Conservation (phyloP, 345 rosid species). For the Pugionium dolabratum region DNA sequence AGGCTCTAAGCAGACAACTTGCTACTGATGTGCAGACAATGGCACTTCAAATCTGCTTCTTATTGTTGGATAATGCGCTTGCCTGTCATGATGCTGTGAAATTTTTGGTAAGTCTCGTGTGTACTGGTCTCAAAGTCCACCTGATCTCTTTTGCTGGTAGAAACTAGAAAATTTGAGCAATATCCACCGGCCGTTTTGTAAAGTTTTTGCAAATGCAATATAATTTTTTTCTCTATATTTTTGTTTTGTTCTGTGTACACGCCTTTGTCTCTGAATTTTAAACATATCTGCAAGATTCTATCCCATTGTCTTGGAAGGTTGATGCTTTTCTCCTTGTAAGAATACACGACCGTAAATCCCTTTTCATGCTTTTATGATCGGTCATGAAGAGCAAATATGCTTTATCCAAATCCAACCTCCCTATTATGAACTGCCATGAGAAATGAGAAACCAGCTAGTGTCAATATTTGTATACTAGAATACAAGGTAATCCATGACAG, state of each 20-base stretch:
- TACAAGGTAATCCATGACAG: neutral
- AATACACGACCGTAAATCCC: neutral
- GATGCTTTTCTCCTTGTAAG: neutral
- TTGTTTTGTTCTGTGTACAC: neutral
- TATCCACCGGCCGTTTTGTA: neutral
- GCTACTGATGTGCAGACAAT: conserved; percentile 55
- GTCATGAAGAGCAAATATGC: conserved; percentile 12
- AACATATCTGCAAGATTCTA: neutral
- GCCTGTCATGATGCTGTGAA: conserved; percentile 82
- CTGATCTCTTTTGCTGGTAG: conserved; percentile 9
- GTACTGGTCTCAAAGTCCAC: neutral
- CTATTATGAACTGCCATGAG: conserved; percentile 9
- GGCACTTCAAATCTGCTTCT: conserved; percentile 83
- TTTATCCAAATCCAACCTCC: neutral
- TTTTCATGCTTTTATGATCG: neutral
- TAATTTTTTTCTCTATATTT: neutral
- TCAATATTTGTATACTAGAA: conserved; percentile 12
- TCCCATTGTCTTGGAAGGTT: conserved; percentile 4
- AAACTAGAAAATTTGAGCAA: neutral
- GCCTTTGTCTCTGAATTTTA: neutral
- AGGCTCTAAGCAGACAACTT: conserved; percentile 31
- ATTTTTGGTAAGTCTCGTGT: conserved; percentile 65
- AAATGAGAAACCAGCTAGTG: neutral
- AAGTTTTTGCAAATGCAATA: conserved; percentile 2
- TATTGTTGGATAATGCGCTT: conserved; percentile 80